A percentile compares a stretch with the other conserved stretches of the same genome.
Evolutionary conservation across 83 land plant genomes (phyloP).

Genomic region (Picea engelmannii): DNA sequence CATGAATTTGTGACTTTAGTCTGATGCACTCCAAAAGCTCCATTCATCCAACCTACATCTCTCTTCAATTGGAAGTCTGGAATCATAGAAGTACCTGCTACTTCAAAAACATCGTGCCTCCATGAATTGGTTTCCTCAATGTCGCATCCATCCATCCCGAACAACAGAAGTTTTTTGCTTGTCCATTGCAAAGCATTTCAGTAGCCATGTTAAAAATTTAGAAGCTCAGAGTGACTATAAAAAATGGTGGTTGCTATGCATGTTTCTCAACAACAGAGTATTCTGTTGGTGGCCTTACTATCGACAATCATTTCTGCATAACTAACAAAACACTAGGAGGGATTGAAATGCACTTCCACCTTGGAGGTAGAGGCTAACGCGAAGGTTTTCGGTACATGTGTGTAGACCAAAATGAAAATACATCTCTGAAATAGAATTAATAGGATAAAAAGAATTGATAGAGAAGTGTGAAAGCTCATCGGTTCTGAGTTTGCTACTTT

Average conservation of each 20-base stretch:
- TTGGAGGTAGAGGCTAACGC: background rate
- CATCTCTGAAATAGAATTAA: too few species aligned
- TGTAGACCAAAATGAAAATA: too few species aligned
- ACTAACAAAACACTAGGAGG: background rate
- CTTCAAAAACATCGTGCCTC: too few species aligned
- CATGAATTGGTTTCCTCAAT: too few species aligned
- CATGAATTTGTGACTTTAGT: slow-evolving; percentile 28
- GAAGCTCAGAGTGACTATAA: too few species aligned
- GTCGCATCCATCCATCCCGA: too few species aligned
- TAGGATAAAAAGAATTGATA: too few species aligned
- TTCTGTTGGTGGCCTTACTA: slow-evolving; percentile 8
- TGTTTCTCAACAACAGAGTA: background rate
- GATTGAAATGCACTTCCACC: background rate
- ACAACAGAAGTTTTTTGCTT: too few species aligned
- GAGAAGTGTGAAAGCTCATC: too few species aligned
- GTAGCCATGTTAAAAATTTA: too few species aligned
- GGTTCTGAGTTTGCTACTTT: too few species aligned
- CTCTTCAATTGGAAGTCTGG: slow-evolving; percentile 31
- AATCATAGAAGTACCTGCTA: slow-evolving; percentile 25
- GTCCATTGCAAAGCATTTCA: too few species aligned
- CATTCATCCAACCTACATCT: slow-evolving; percentile 37
- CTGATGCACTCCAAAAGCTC: slow-evolving; percentile 37
- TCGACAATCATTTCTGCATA: slow-evolving; percentile 5
- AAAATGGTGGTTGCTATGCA: background rate
- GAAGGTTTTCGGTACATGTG: background rate